Base-by-base conservation (phyloP, 768 basidiomycete species). In the Psilocybe cyanescens region DNA sequence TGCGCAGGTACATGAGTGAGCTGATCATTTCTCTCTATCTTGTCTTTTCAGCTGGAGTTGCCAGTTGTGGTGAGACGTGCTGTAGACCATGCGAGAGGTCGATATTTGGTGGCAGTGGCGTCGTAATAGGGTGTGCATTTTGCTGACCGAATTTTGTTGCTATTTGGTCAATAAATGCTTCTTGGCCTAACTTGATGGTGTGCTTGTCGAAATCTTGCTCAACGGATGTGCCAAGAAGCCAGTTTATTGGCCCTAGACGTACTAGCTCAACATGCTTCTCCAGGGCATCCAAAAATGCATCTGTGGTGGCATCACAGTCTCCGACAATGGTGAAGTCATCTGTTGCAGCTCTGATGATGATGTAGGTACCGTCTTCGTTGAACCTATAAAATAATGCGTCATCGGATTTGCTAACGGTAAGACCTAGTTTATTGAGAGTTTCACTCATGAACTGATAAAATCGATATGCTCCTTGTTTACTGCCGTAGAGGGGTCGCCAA, bases 251-350 rank as follows among this genome's bases (percentile, higher is more conserved):
- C 3, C 75, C 66, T 1, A 76, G 55, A 41, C 69, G 50, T 4
- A 66, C 57, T 5, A 75, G 59, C 11, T 75, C 63, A 11, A 73
- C 47, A 28, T 66, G 45, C 14, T 64, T 41, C 4, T 60, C 58
- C 2, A 77, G 53, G 28, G 67, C 56, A 11, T 56, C 45, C 29
- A 62, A 35, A 51, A 66, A 35, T 3, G 8, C 5, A 8, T 35
- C 8, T 3, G 58, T 29, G n/a, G 61, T 57, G 4, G 29, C n/a
- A 24, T 59, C 30, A 6, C 61, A 62, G 41, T 68, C 39, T 14
- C 67, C 65, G 8, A 72, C 57, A 17, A 76, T 65, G 0, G 71
- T 70, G 60, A 73, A 72, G 62, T 79, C 70, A 51, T 78, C 76
- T 9, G 68, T 71, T 6, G 69, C 66, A 7, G 62, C 64, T 19